Evolutionary conservation across 2,329 filamentous ascomycete genomes (phyloP), one percentile per base, ranked within the genome.

Genomic region (Paradendryphiella salina): DNA sequence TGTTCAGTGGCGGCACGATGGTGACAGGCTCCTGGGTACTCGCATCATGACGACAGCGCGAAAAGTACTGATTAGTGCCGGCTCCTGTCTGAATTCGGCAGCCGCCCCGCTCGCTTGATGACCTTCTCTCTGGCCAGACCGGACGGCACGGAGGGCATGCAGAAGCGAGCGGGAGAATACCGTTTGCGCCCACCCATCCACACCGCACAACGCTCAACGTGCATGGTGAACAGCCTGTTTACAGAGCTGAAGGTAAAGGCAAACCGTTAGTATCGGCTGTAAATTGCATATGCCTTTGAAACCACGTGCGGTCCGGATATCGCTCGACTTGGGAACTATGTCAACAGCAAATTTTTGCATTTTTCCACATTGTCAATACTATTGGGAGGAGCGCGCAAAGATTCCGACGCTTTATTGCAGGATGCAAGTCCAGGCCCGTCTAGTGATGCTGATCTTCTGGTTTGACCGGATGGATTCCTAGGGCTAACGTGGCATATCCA

Each of bases 1-100:
- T 50, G 26, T 51, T 57, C 50, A n/a, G 56, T 56, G 46, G 42
- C 55, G 50, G 59, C 48, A 50, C 52, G 54, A 56, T 57, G 56
- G 56, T 61, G 59, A 63, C 60, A 60, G 57, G 63, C 57, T 53
- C 56, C 60, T 62, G 67, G 69, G 64, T 57, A 54, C 43, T 65
- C 59, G 58, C 52, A 70, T 68, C 64, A 71, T 71, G 66, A 71
- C 69, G 69, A 67, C 52, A 65, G 42, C 31, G 51, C 32, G 31
- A 49, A 48, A 52, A 50, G 23, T 21, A 38, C 6, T 31, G 6
- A 7, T 14, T 59, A 46, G 52, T 50, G 40, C 57, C 54, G 53
- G 59, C 26, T 57, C 56, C 57, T 59, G 59, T 58, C 57, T 56
- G 41, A 55, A 54, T 40, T 59, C 57, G 62, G 63, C 61, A 54